These are phyloP conservation scores for Cyberlindnera lachancei DNA, from an alignment of 805 yeast genomes.

Conservation along the genomic window DNA sequence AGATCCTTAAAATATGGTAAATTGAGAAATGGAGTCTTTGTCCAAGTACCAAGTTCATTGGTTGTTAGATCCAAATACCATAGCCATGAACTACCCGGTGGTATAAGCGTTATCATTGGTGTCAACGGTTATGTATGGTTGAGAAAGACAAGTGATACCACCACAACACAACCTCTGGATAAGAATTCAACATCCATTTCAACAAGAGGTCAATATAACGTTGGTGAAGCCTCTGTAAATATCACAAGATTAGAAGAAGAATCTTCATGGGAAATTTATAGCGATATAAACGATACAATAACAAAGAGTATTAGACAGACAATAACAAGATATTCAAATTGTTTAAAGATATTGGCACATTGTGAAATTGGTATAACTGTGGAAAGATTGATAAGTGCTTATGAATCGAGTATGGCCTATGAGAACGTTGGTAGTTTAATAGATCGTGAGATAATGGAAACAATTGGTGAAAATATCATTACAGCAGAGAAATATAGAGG, in stretches of 20 bases:
- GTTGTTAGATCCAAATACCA: conserved; percentile 84
- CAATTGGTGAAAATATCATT: conserved; percentile 66
- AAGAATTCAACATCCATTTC: conserved; percentile 28
- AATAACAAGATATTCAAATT: conserved; percentile 80
- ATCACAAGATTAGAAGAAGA: conserved; percentile 89
- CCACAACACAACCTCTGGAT: conserved; percentile 18
- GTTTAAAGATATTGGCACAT: conserved; percentile 71
- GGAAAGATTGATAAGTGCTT: conserved; percentile 67
- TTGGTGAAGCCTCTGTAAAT: conserved; percentile 54
- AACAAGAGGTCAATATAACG: conserved; percentile 32
- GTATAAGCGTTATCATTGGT: conserved; percentile 82
- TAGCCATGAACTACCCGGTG: conserved; percentile 87
- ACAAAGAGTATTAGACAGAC: conserved; percentile 55
- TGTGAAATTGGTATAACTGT: conserved; percentile 87
- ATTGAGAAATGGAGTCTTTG: conserved; percentile 80
- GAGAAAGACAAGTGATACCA: conserved; percentile 48
- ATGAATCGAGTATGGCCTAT: conserved; percentile 83
- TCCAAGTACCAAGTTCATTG: conserved; percentile 74
- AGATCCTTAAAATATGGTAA: conserved; percentile 94
- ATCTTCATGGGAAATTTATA: conserved; percentile 90
- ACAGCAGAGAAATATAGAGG: conserved; percentile 75
- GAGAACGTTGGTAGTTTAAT: conserved; percentile 63
- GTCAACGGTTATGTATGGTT: conserved; percentile 95
- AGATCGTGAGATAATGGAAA: conserved; percentile 64
- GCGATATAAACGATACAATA: conserved; percentile 77